Evolutionary conservation across 108 stramenopile species (phyloP).

Genomic region (Schizochytrium sp.): DNA sequence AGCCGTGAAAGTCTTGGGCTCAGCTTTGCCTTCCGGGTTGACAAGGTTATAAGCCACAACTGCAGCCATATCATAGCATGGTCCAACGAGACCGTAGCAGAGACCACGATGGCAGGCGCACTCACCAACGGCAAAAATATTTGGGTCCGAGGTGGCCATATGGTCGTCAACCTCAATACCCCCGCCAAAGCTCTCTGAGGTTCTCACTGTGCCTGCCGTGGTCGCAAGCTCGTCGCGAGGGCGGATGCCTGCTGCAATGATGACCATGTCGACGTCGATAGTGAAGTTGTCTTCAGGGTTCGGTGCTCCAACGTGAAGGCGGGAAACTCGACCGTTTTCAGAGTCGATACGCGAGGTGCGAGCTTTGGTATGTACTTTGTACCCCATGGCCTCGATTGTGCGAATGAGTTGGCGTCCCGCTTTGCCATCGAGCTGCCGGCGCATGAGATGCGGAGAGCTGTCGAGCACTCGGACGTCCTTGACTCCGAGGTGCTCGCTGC

Average conservation of each 20-base stretch:
- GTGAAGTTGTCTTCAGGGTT: constrained; percentile 87
- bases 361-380: constrained; percentile 89
- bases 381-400: constrained; percentile 90
- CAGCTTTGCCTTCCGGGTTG: neutral
- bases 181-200: constrained; percentile 84
- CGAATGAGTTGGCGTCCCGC: constrained; percentile 90
- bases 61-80: constrained; percentile 88
- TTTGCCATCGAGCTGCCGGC: constrained; percentile 92
- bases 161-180: constrained; percentile 89
- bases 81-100: constrained; percentile 92
- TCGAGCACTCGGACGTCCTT: constrained; percentile 86
- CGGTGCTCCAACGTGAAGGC: constrained; percentile 79
- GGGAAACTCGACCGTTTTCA: constrained; percentile 79
- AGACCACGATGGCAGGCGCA: constrained; percentile 90
- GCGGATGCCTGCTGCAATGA: constrained; percentile 89
- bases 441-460: constrained; percentile 92
- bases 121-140: constrained; percentile 91
- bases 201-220: constrained; percentile 73
- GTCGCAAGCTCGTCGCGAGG: constrained; percentile 91
- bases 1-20: constrained; percentile 77
- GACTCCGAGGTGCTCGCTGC: constrained; percentile 89
- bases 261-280: constrained; percentile 90
- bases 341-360: constrained; percentile 87
- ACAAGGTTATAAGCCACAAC: constrained; percentile 84
- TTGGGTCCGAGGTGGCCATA: constrained; percentile 81